phyloP scores from a whole-genome alignment of 1,284 basidiomycete species.

The Anthracocystis walkeri region DNA sequence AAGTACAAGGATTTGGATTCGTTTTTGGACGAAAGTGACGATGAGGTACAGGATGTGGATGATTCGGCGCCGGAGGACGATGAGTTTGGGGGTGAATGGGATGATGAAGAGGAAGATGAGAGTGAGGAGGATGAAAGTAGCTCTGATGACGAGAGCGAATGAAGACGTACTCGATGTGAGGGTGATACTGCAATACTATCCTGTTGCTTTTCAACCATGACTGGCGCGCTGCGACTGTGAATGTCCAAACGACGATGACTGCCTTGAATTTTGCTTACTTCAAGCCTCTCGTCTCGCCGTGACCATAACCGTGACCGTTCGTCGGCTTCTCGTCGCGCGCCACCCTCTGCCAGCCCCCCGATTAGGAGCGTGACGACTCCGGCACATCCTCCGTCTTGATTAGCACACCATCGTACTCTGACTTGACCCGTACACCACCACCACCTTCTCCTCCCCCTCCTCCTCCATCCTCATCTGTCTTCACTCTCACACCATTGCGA shows the following conservation, averaged over 20 bases:
- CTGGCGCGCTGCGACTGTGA: no score
- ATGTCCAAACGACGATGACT: background rate
- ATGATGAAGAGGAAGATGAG: slow-evolving; percentile 28
- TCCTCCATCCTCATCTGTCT: background rate
- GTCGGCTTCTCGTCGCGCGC: background rate
- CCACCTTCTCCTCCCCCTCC: no score
- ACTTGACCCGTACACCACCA: no score
- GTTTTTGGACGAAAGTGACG: slow-evolving; percentile 63
- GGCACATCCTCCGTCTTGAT: background rate
- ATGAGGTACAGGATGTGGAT: slow-evolving; percentile 43
- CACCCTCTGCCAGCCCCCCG: background rate
- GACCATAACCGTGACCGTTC: background rate
- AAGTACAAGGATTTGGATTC: slow-evolving; percentile 64
- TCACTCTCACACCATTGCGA: background rate
- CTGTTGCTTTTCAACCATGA: background rate
- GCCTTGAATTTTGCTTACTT: background rate
- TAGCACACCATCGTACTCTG: no score
- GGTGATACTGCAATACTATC: background rate
- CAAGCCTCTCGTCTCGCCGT: background rate
- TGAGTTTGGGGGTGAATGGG: slow-evolving; percentile 35
- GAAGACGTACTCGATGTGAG: background rate
- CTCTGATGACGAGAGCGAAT: slow-evolving; percentile 15
- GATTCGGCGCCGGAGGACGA: slow-evolving; percentile 59
- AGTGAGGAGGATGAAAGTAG: slow-evolving; percentile 26
- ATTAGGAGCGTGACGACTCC: background rate